Evolutionary conservation across 2,329 filamentous ascomycete species (phyloP).

Genomic region (Aspergillus quadrilineatus): DNA sequence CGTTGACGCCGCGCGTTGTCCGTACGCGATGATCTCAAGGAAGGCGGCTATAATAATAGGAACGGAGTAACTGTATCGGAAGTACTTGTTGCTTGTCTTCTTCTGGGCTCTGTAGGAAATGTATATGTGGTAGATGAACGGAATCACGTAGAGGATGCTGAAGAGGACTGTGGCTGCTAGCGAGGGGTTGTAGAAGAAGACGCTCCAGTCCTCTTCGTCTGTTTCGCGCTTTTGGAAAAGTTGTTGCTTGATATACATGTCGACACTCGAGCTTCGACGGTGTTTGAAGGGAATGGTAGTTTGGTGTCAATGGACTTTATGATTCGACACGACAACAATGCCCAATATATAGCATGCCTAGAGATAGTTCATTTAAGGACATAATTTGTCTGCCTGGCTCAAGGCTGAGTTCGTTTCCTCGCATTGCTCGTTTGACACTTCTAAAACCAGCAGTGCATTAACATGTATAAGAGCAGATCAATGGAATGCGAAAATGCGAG

Average conservation of each 20-base stretch:
- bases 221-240: background rate
- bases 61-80: constrained; percentile 40
- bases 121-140: constrained; percentile 41
- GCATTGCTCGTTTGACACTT: background rate
- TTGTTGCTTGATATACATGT: background rate
- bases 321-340: background rate
- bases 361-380: background rate
- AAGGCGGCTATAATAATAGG: constrained; percentile 45
- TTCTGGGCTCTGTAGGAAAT: constrained; percentile 45
- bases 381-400: background rate
- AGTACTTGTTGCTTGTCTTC: constrained; percentile 28
- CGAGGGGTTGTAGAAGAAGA: constrained; percentile 50
- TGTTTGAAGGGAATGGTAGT: background rate
- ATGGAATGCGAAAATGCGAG: background rate
- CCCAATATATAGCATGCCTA: background rate
- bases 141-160: constrained; percentile 42
- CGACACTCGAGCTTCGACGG: background rate
- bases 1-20: constrained; percentile 38
- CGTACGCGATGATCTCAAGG: constrained; percentile 47
- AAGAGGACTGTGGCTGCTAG: constrained; percentile 45
- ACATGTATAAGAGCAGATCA: background rate
- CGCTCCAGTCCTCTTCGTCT: constrained; percentile 6
- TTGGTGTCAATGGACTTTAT: background rate
- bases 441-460: too few relatives aligned
- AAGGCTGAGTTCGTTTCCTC: background rate